phyloP scores from a whole-genome alignment of 805 yeast species.

The Myxozyma mucilagina region DNA sequence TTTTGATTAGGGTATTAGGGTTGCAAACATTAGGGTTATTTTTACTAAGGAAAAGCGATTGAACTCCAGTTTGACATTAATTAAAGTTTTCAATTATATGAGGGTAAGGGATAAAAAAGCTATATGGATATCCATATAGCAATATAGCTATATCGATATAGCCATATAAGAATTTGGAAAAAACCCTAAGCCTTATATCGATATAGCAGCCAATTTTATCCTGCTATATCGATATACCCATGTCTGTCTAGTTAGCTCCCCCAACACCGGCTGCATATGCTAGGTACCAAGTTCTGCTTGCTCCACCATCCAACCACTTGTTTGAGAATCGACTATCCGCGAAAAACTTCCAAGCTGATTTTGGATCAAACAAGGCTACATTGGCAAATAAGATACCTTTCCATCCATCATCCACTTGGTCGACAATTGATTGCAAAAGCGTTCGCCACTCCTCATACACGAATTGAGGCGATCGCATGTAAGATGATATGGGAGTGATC shows the following conservation, averaged over 20 bases:
- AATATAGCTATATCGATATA: too few species aligned
- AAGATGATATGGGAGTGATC: constrained; percentile 60
- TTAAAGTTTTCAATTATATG: too few species aligned
- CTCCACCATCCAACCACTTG: constrained; percentile 73
- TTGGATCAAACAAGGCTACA: constrained; percentile 72
- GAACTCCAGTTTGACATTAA: too few species aligned
- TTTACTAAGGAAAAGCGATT: too few species aligned
- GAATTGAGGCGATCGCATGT: constrained; percentile 54
- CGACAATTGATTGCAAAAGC: constrained; percentile 46
- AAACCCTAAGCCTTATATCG: too few species aligned
- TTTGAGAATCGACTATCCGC: constrained; percentile 52
- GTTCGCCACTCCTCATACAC: constrained; percentile 61
- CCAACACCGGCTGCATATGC: constrained; percentile 47
- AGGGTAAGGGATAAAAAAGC: too few species aligned
- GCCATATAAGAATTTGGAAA: too few species aligned
- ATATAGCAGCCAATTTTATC: too few species aligned
- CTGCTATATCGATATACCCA: too few species aligned
- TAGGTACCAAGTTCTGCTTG: constrained; percentile 82
- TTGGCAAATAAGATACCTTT: constrained; percentile 68
- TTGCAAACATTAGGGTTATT: too few species aligned
- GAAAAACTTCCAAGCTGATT: constrained; percentile 61
- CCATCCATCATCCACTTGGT: constrained; percentile 57
- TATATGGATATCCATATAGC: too few species aligned
- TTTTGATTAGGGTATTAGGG: too few species aligned
- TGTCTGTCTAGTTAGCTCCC: background rate